These are phyloP conservation scores for Quercus mongolica DNA, from an alignment of 306 rosid species.

Conservation along the genomic window DNA sequence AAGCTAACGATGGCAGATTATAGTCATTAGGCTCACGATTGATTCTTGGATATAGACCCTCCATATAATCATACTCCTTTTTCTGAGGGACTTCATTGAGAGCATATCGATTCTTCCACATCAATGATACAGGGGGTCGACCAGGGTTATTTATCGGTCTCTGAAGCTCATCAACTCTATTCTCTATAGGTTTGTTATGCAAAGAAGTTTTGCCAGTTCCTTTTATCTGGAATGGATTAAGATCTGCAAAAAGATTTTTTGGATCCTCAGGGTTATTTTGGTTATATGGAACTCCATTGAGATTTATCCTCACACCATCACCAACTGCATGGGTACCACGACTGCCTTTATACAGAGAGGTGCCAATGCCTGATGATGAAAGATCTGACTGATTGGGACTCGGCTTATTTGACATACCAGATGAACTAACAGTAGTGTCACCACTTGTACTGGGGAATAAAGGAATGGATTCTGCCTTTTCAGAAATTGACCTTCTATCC, in stretches of 20 bases:
- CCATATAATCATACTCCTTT: constrained; percentile 44
- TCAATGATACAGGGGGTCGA: constrained; percentile 60
- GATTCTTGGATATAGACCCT: constrained; percentile 32
- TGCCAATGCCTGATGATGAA: constrained; percentile 46
- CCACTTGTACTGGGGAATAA: constrained; percentile 38
- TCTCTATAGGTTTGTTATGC: constrained; percentile 59
- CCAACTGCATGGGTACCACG: constrained; percentile 68
- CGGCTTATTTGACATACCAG: constrained; percentile 37
- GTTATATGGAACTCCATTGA: constrained; percentile 77
- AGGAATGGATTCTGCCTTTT: constrained; percentile 47
- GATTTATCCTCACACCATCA: constrained; percentile 66
- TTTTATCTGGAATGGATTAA: constrained; percentile 85
- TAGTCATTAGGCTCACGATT: constrained; percentile 64
- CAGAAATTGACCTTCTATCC: constrained; percentile 51
- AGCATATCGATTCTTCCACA: constrained; percentile 79
- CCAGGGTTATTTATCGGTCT: constrained; percentile 43
- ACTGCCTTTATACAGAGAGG: constrained; percentile 63
- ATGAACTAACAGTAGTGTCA: constrained; percentile 49
- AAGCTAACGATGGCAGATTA: constrained; percentile 47
- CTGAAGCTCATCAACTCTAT: constrained; percentile 58
- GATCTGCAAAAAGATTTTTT: constrained; percentile 79
- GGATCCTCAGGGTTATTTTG: constrained; percentile 64
- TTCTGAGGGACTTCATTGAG: constrained; percentile 72
- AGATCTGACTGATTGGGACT: constrained; percentile 42
- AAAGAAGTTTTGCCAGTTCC: constrained; percentile 73